These are phyloP conservation scores for Pascua sp. DNA, from an alignment of 1,284 basidiomycete species.

Conservation along the genomic window DNA sequence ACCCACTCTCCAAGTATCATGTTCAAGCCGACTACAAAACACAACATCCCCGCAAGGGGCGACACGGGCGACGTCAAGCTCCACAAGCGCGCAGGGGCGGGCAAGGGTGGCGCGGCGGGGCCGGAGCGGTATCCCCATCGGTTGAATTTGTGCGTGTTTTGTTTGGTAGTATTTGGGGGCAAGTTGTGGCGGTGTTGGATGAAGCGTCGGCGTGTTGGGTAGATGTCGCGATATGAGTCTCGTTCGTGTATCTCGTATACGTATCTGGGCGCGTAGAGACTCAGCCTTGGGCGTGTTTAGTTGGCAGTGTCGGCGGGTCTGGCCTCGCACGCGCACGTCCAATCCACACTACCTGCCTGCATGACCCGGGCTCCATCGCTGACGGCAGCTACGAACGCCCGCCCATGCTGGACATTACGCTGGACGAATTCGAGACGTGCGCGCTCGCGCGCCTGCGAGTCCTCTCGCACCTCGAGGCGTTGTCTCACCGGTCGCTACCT, in stretches of 20 bases:
- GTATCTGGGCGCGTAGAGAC: too few species aligned
- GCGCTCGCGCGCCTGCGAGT: constrained; percentile 82
- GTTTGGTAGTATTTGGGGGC: too few species aligned
- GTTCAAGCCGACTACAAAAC: constrained; percentile 40
- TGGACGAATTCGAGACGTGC: constrained; percentile 93
- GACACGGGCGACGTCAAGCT: constrained; percentile 36
- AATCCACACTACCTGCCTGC: neutral
- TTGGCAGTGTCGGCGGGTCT: too few species aligned
- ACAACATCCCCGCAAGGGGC: constrained; percentile 20
- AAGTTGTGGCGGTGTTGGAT: constrained; percentile 34
- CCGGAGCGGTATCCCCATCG: constrained; percentile 59
- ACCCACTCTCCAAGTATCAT: constrained; percentile 13
- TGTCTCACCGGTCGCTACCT: constrained; percentile 48
- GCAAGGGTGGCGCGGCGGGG: constrained; percentile 10
- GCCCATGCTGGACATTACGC: constrained; percentile 81
- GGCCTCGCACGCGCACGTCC: neutral
- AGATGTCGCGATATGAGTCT: neutral
- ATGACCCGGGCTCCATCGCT: neutral
- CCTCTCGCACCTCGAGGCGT: constrained; percentile 90
- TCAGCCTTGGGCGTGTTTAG: too few species aligned
- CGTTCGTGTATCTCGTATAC: too few species aligned
- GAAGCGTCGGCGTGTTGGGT: too few species aligned
- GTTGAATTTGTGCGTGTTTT: constrained; percentile 66
- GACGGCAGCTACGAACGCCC: constrained; percentile 73
- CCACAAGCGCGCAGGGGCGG: constrained; percentile 30